Conservation (phyloP, 805 yeast genomes). For the Kregervanrija fluxuum region DNA sequence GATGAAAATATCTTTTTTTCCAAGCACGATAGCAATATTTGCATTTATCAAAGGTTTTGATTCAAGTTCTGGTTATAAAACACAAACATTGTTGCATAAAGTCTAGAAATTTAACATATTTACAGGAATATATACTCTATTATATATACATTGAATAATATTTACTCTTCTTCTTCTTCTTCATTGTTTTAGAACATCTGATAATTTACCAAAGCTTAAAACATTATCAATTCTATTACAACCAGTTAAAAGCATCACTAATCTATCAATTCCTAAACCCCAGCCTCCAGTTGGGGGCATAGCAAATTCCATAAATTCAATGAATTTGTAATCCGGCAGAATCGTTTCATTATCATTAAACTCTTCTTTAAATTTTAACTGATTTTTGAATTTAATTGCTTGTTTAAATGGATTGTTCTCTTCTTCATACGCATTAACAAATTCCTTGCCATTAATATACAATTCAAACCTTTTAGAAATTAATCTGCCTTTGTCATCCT, state of each 20-base stretch:
- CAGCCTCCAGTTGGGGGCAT: slow-evolving; percentile 98
- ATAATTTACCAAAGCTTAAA: slow-evolving; percentile 63
- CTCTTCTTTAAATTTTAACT: slow-evolving; percentile 40
- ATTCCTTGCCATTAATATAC: slow-evolving; percentile 73
- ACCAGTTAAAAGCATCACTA: slow-evolving; percentile 71
- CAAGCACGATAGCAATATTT: too few species aligned
- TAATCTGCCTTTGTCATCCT: slow-evolving; percentile 11
- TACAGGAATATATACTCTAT: background rate
- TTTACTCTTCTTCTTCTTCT: background rate
- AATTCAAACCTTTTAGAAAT: slow-evolving; percentile 75
- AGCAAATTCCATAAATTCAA: slow-evolving; percentile 81
- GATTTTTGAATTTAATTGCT: slow-evolving; percentile 50
- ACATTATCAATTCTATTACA: slow-evolving; percentile 66
- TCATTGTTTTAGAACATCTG: slow-evolving; percentile 61
- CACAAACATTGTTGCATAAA: too few species aligned
- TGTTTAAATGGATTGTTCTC: slow-evolving; percentile 85
- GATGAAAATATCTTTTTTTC: too few species aligned
- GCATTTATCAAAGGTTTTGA: too few species aligned
- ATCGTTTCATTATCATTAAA: slow-evolving; percentile 55
- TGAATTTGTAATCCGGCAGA: slow-evolving; percentile 65
- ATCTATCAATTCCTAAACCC: slow-evolving; percentile 91
- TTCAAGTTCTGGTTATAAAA: too few species aligned
- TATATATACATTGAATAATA: too few species aligned
- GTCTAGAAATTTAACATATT: background rate
- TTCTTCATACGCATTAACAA: slow-evolving; percentile 91